Conservation (phyloP, 192 early-diverging fungal genomes). For the Coemansia sp. region DNA sequence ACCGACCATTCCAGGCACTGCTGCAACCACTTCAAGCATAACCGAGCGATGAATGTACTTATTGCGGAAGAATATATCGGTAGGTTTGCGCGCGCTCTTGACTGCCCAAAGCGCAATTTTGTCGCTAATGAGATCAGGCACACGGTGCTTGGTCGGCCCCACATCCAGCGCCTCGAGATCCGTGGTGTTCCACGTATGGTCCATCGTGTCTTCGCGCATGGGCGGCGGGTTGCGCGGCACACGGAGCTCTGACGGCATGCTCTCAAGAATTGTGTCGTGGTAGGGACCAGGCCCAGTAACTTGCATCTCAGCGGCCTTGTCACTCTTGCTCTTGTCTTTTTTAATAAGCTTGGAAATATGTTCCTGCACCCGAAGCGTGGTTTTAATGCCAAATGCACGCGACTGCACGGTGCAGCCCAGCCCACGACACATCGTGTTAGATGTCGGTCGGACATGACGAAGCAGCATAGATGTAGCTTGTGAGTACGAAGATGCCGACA, state of each 20-base stretch:
- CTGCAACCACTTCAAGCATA: too few relatives aligned
- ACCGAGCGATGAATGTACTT: too few relatives aligned
- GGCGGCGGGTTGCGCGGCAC: constrained; percentile 52
- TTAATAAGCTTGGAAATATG: constrained; percentile 37
- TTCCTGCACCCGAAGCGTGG: constrained; percentile 47
- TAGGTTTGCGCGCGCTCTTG: too few relatives aligned
- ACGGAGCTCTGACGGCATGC: constrained; percentile 49
- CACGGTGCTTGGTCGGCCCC: constrained; percentile 61
- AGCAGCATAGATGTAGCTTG: constrained; percentile 8
- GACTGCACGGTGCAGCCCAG: constrained; percentile 15
- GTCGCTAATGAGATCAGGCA: constrained; percentile 60
- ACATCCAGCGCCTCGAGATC: constrained; percentile 66
- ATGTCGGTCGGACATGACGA: constrained; percentile 5
- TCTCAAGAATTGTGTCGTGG: constrained; percentile 24
- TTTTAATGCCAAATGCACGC: constrained; percentile 51
- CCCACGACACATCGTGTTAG: not conserved
- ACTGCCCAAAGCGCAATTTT: constrained; percentile 57
- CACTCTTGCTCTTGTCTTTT: constrained; percentile 15
- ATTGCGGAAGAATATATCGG: too few relatives aligned
- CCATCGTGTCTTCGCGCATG: constrained; percentile 64
- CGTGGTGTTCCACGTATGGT: constrained; percentile 53
- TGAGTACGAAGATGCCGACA: not conserved
- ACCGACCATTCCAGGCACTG: too few relatives aligned
- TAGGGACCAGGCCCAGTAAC: constrained; percentile 25
- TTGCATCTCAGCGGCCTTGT: constrained; percentile 16